Percentiles rank a stretch among this genome's conserved stretches.
Conservation (phyloP, 148 eudicot genomes). For the Limonium bicolor region DNA sequence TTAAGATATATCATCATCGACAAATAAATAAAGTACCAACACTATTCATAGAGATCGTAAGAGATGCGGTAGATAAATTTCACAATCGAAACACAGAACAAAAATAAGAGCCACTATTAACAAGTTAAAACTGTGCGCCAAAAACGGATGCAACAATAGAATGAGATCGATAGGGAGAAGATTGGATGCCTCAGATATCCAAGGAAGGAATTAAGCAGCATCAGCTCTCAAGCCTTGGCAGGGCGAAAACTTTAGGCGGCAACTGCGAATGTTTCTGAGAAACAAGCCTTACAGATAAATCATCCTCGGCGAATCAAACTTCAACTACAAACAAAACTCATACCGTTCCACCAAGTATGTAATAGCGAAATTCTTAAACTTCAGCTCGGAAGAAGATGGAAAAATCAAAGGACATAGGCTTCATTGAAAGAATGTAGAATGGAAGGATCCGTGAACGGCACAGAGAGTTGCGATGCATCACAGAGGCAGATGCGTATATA, state of each 20-base stretch:
- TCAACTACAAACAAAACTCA: background rate
- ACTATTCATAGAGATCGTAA: too few relatives aligned
- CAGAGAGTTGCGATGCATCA: too few relatives aligned
- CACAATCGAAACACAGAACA: background rate
- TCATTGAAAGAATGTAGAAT: background rate
- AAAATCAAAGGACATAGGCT: background rate
- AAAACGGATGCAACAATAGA: too few relatives aligned
- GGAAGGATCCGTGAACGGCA: too few relatives aligned
- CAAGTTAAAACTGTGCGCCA: too few relatives aligned
- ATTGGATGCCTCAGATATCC: slow-evolving; percentile 37
- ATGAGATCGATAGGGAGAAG: too few relatives aligned
- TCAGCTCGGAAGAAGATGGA: background rate
- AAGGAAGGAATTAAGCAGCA: slow-evolving; percentile 41
- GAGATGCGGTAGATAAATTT: too few relatives aligned
- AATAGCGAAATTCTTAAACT: slow-evolving; percentile 43
- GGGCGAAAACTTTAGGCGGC: slow-evolving; percentile 64
- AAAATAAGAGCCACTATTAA: too few relatives aligned
- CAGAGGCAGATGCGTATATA: too few relatives aligned
- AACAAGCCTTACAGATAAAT: slow-evolving; percentile 29
- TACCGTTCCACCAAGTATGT: slow-evolving; percentile 1
- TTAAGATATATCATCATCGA: slow-evolving; percentile 26
- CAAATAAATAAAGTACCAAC: too few relatives aligned
- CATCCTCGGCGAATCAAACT: slow-evolving; percentile 19
- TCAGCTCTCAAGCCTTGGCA: slow-evolving; percentile 48
- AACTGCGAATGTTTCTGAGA: slow-evolving; percentile 62